These are phyloP conservation scores for Thalassiosira profunda DNA, from an alignment of 108 stramenopile species.

Conservation along the genomic window DNA sequence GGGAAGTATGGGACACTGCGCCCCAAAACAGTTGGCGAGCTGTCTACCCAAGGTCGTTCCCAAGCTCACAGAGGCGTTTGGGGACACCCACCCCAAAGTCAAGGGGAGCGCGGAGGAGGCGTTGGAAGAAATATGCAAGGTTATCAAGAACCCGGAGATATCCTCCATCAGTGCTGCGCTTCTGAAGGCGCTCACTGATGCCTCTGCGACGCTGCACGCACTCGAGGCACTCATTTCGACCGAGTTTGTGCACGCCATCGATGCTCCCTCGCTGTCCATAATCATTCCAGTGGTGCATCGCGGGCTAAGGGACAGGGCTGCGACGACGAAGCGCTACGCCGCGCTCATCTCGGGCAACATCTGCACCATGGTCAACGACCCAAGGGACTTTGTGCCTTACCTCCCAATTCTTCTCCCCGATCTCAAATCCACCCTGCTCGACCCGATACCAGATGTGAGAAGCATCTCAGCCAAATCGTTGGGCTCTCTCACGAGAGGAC, in stretches of 20 bases:
- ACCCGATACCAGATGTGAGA: conserved; percentile 97
- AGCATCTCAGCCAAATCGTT: conserved; percentile 93
- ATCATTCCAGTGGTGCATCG: conserved; percentile 98
- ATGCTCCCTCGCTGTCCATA: conserved; percentile 98
- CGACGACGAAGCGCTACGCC: conserved; percentile 95
- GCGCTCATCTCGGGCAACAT: conserved; percentile 99
- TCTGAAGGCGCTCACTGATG: conserved; percentile 93
- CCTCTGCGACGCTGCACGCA: conserved; percentile 69
- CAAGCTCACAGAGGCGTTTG: conserved; percentile 94
- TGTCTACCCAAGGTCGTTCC: conserved; percentile 98
- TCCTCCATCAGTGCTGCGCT: conserved; percentile 74
- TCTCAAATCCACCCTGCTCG: conserved; percentile 88
- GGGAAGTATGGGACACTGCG: conserved; percentile 98
- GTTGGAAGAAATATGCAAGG: conserved; percentile 95
- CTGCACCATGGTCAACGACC: conserved; percentile 96
- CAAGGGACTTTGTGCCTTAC: conserved; percentile 96
- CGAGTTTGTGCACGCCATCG: conserved; percentile 98
- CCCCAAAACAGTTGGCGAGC: conserved; percentile 97
- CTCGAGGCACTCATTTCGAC: conserved; percentile 90
- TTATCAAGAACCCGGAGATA: conserved; percentile 98
- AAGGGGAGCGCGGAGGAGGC: conserved; percentile 91
- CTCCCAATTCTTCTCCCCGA: conserved; percentile 93
- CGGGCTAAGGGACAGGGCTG: conserved; percentile 94
- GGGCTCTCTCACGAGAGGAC: conserved; percentile 91
- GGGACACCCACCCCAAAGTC: conserved; percentile 98